Evolutionary conservation across 371 early-diverging fungal species (phyloP).

Genomic region (Encephalitozoon intestinalis): DNA sequence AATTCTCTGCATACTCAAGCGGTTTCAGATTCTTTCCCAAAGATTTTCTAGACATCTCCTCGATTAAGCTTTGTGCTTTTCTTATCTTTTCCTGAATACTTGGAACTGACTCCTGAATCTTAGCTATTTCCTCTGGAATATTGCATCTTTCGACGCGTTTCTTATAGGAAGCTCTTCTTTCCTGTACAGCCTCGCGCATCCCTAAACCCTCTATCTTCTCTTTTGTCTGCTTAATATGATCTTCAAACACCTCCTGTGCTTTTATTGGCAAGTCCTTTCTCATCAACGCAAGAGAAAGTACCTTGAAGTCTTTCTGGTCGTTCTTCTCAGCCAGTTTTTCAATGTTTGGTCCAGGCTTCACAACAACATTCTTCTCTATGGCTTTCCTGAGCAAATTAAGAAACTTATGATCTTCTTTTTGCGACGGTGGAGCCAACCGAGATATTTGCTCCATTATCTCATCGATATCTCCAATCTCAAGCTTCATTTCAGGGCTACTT

Average conservation of each 20-base stretch:
- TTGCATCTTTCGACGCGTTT: neutral
- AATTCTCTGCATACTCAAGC: neutral
- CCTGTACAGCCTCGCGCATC: neutral
- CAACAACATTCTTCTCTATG: conserved; percentile 2
- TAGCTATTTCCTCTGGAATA: neutral
- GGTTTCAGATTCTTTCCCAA: neutral
- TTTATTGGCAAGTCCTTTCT: conserved; percentile 18
- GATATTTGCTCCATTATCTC: neutral
- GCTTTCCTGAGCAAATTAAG: conserved; percentile 2
- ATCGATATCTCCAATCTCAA: neutral
- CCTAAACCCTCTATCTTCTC: neutral
- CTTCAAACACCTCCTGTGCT: neutral
- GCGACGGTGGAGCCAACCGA: neutral
- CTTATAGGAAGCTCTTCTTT: neutral
- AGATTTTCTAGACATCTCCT: neutral
- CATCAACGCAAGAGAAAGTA: conserved; percentile 4
- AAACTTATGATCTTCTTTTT: conserved; percentile 11
- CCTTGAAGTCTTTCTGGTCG: neutral
- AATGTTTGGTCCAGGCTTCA: neutral
- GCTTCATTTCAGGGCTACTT: neutral
- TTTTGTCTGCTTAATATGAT: neutral
- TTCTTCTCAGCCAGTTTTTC: neutral
- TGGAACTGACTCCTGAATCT: neutral
- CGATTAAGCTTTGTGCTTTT: neutral
- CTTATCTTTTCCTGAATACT: neutral